Evolutionary conservation across 2,329 filamentous ascomycete genomes (phyloP), one percentile per base, ranked within the genome.

Genomic region (Ceratocystis cacaofunesta): DNA sequence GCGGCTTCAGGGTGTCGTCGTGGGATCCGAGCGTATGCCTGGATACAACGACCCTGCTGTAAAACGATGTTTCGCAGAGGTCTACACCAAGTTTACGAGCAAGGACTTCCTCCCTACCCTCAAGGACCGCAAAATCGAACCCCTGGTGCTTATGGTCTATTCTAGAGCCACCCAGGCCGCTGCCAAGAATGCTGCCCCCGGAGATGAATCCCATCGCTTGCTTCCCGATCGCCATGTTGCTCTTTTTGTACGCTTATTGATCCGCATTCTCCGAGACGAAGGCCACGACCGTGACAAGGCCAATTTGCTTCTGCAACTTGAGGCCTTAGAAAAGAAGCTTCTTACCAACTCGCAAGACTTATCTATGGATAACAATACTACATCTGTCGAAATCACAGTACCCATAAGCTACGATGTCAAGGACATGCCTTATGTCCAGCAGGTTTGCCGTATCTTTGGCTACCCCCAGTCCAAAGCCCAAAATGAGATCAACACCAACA

Each of bases 211-310:
- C 64, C 96, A 90, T 89, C 96, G 94, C 76, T 79, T 88, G 67
- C 85, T 97, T 76, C 91, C 95, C 19, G 94, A 99, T 75, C 85
- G 92, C 65, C 94, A 99, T 75, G 86, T 97, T 66, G 94, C 94
- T 62, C 82, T 99, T 68, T 99, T 99, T 73, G 87, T 99, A 69
- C 86, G 94, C 61, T 80, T 99, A 62, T 84, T 96, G 71, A 86
- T 85, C 70, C 84, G 85, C 69, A 89, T 91, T 22, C 77, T 97
- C 69, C 88, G 87, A 71, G 88, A 91, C 69, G 85, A 94, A 70
- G 90, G 92, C 69, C 92, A 90, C 80, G 86, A 89, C 68, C 87
- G 87, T 72, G 90, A 95, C 72, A 85, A 88, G 69, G 88, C 90
- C 5, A 92, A 99, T 73, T 81, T 99, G 66, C 86, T 90, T 73